Evolutionary conservation across 2,329 filamentous ascomycete species (phyloP), one percentile per base, ranked within the genome.

Genomic region (Botrytis pseudocinerea): DNA sequence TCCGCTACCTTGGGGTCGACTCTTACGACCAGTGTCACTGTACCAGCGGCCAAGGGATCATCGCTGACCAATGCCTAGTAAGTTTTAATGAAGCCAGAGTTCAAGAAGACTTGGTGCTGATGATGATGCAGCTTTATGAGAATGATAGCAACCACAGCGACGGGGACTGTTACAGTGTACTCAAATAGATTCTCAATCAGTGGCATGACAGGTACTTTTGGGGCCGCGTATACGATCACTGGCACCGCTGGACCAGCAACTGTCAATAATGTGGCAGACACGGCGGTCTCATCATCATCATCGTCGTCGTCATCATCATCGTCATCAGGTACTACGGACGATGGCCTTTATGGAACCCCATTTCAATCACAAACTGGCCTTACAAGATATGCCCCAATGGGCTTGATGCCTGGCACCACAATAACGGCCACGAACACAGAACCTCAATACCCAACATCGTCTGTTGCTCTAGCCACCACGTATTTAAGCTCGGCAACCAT

Each of bases 171-270:
- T 32, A 87, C 85, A 72, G 89, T 87, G 78, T 92, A 86, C 79
- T 91, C 90, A 18, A 77, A 83, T 68, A 89, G 90, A 75, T 93
- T 93, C 82, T 86, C 87, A n/a, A 82, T 92, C 70, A 84, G 84
- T 18, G 86, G 85, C 76, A 92, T 92, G 90, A 90, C 86, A 2
- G 90, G 90, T 54, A 82, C 82, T 7, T 91, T 91, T 77, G 73
- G 78, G 32, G 83, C 80, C 25, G 78, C 82, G 40, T 77, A 78
- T 48, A 79, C 80, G 14, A 76, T 83, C 9, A 79, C 80, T 6
- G 82, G 82, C 12, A 84, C 79, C 65, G 80, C 76, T 75, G 84
- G 80, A 12, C 83, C 82, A 63, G 71, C 68, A 14, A 72, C 75
- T 22, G 73, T 76, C 16, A 80, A 78, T 71, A 75, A 76, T 32